Evolutionary conservation across 768 basidiomycete species (phyloP).

Genomic region (Termitomyces sp.): DNA sequence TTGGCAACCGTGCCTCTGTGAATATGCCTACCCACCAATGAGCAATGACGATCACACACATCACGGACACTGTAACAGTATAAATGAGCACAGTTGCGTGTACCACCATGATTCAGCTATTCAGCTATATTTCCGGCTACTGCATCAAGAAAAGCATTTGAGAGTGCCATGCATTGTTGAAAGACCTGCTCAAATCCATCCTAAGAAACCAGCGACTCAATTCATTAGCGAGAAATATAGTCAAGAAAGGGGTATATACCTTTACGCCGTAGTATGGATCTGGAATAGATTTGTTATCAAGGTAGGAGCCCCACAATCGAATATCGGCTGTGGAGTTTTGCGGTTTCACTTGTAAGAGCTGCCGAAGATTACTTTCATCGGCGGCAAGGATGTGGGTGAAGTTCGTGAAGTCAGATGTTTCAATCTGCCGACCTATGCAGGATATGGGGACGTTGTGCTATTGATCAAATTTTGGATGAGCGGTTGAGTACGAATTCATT

Average conservation of each 20-base stretch:
- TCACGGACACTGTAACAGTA: neutral
- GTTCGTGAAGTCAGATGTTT: conserved; percentile 55
- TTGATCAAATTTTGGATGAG: neutral
- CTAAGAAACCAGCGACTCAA: conserved; percentile 15
- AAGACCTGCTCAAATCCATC: conserved; percentile 74
- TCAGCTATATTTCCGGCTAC: conserved; percentile 28
- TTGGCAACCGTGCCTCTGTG: conserved; percentile 74
- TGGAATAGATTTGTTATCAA: conserved; percentile 62
- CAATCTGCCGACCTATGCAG: conserved; percentile 65
- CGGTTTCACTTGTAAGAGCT: conserved; percentile 48
- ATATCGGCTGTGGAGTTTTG: conserved; percentile 54
- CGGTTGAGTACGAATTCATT: neutral
- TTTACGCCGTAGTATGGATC: conserved; percentile 83
- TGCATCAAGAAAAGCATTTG: conserved; percentile 75
- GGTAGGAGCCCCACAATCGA: conserved; percentile 76
- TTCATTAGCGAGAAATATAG: neutral
- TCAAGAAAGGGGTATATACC: conserved; percentile 30
- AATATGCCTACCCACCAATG: conserved; percentile 80
- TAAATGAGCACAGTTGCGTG: neutral
- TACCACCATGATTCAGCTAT: neutral
- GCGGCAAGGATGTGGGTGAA: conserved; percentile 88
- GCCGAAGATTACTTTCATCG: conserved; percentile 68
- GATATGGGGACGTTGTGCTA: conserved; percentile 71
- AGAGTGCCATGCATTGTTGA: conserved; percentile 66
- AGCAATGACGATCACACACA: conserved; percentile 10